phyloP scores from a whole-genome alignment of 2,329 filamentous ascomycete genomes.

The Xylaria sp. region DNA sequence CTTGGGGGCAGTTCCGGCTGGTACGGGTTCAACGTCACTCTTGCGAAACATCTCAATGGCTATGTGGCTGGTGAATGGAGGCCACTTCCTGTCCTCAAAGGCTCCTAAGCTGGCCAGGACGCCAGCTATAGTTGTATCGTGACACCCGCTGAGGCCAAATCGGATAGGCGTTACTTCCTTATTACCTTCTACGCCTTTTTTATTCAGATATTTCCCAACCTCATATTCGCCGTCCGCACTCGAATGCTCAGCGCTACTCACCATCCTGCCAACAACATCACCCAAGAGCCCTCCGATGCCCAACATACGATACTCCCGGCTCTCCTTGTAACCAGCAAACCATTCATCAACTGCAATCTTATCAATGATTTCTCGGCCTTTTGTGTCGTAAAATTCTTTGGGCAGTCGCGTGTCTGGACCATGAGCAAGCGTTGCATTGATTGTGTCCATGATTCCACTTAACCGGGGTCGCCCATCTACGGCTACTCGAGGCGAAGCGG shows the following conservation, averaged over 20 bases:
- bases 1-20: background rate
- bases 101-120: slow-evolving; percentile 79
- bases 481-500: slow-evolving; percentile 68
- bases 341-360: slow-evolving; percentile 89
- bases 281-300: slow-evolving; percentile 87
- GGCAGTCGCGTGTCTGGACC: slow-evolving; percentile 80
- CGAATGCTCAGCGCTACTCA: slow-evolving; percentile 65
- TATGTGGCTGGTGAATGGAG: slow-evolving; percentile 90
- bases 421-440: slow-evolving; percentile 88
- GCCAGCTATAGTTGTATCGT: slow-evolving; percentile 90
- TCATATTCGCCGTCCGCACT: slow-evolving; percentile 61
- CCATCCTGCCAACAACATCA: slow-evolving; percentile 80
- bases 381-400: slow-evolving; percentile 82
- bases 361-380: slow-evolving; percentile 70
- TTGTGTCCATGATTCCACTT: slow-evolving; percentile 90
- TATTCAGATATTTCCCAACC: slow-evolving; percentile 41
- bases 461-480: slow-evolving; percentile 85
- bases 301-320: slow-evolving; percentile 82
- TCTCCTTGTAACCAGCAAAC: slow-evolving; percentile 87
- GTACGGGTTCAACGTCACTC: slow-evolving; percentile 35
- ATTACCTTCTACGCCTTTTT: slow-evolving; percentile 43
- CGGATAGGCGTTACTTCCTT: slow-evolving; percentile 59
- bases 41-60: slow-evolving; percentile 87
- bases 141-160: slow-evolving; percentile 83
- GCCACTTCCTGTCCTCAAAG: slow-evolving; percentile 77